A percentile compares a stretch with the other conserved stretches of the same genome.
Evolutionary conservation across 2,329 filamentous ascomycete species (phyloP).

Genomic region (Cladophialophora yegresii): DNA sequence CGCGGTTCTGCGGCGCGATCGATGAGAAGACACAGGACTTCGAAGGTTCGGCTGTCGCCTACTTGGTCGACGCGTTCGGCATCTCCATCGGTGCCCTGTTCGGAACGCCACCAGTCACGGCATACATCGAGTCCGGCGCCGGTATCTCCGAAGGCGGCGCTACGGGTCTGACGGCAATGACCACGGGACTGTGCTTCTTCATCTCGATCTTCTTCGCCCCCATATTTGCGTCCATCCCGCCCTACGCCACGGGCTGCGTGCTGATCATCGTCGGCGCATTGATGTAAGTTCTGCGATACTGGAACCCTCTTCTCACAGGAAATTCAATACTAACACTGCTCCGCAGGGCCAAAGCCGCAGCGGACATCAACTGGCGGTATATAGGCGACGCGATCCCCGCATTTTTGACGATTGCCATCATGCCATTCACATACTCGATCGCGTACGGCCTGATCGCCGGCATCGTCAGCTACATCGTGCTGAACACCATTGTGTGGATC

Average conservation of each 20-base stretch:
- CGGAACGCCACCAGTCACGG: slow-evolving; percentile 77
- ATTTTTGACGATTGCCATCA: slow-evolving; percentile 78
- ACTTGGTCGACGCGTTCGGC: slow-evolving; percentile 76
- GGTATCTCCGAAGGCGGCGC: slow-evolving; percentile 85
- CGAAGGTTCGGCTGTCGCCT: slow-evolving; percentile 79
- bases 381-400: slow-evolving; percentile 80
- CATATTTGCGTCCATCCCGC: slow-evolving; percentile 84
- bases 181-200: slow-evolving; percentile 80
- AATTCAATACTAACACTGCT: neutral
- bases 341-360: slow-evolving; percentile 49
- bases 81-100: slow-evolving; percentile 80
- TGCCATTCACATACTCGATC: slow-evolving; percentile 90
- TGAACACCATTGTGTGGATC: slow-evolving; percentile 72
- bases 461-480: slow-evolving; percentile 71
- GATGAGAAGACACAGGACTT: slow-evolving; percentile 84
- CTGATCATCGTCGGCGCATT: slow-evolving; percentile 83
- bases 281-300: slow-evolving; percentile 79
- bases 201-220: slow-evolving; percentile 86
- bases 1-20: slow-evolving; percentile 75
- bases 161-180: slow-evolving; percentile 79
- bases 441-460: slow-evolving; percentile 83
- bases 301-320: too few relatives aligned
- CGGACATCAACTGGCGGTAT: slow-evolving; percentile 87
- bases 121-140: slow-evolving; percentile 85
- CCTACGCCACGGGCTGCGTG: slow-evolving; percentile 88